phyloP scores from a whole-genome alignment of 768 basidiomycete genomes.

The Clathrus columnatus region DNA sequence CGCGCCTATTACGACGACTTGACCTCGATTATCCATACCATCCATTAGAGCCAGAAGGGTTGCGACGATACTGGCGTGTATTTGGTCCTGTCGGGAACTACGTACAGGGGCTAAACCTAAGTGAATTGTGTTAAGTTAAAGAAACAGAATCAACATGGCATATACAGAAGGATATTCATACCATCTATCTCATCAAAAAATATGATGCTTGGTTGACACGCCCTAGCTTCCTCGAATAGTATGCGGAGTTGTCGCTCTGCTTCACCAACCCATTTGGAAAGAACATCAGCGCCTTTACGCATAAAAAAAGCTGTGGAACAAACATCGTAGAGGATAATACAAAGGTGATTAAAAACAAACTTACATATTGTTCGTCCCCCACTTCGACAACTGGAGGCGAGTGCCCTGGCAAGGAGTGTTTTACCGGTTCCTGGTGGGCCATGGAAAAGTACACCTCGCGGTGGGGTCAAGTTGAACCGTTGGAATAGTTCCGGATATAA shows the following conservation, averaged over 20 bases:
- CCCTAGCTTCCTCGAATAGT: conserved; percentile 90
- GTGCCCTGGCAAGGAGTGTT: conserved; percentile 85
- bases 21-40: conserved; percentile 95
- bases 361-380: conserved; percentile 82
- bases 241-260: conserved; percentile 92
- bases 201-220: conserved; percentile 91
- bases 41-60: conserved; percentile 97
- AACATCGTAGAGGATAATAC: background rate
- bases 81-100: conserved; percentile 98
- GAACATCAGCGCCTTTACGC: conserved; percentile 96
- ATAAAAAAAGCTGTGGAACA: conserved; percentile 82
- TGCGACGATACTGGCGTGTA: conserved; percentile 95
- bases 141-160: background rate
- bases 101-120: conserved; percentile 82
- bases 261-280: conserved; percentile 99
- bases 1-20: conserved; percentile 95
- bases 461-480: conserved; percentile 87
- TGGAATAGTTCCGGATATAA: conserved; percentile 97
- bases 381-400: conserved; percentile 85
- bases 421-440: conserved; percentile 99
- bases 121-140: background rate
- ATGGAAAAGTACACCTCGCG: conserved; percentile 93
- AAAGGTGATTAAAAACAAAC: conserved; percentile 23
- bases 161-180: background rate
- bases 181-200: conserved; percentile 99